Evolutionary conservation across 495 filamentous ascomycete species (phyloP), one percentile per base, ranked within the genome.

Genomic region (Aspergillus incahuasiensis): DNA sequence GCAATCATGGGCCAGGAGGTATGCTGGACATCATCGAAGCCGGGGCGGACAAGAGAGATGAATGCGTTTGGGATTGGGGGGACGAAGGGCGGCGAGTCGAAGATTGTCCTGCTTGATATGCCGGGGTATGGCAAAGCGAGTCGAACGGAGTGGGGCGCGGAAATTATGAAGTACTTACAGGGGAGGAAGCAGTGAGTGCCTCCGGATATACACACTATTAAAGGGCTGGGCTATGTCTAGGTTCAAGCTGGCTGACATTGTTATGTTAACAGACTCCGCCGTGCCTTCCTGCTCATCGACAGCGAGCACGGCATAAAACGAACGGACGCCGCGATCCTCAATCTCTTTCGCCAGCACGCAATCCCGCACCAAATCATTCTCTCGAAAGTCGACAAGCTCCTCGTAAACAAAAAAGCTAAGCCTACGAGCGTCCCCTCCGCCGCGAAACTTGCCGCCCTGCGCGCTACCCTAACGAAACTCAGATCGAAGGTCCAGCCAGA

Each of bases 71-170:
- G 83, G 2, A 86, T 96, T 24, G 87, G 86, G 0, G 80, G 79
- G 28, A 71, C 66, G 25, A 77, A 79, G 55, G 75, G 71, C 24
- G 69, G 73, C 38, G 78, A 86, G 61, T 76, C 78, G 18, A 74
- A 76, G 51, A 79, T 86, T 49, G 76, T 82, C 12, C 64, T 95
- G 47, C 73, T 96, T 34, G 95, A 98, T 69, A 92, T 95, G 90
- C 95, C 94, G 6, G 95, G 94, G 1, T 98, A 98, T 64, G 94
- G 95, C 5, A 78, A 86, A 51, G 87, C 82, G 5, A 89, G 87
- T 63, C 73, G 82, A 42, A 67, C 78, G 39, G 86, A 86, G 59
- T 97, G 92, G 92, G 94, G 94, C 2, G 70, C 72, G 57, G 86
- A 97, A 71, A 91, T 95, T 58, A 78, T 88, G 70, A 90, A 95